Base-by-base conservation (phyloP, 139 green algal genomes). In the Chlamydomonas urium region DNA sequence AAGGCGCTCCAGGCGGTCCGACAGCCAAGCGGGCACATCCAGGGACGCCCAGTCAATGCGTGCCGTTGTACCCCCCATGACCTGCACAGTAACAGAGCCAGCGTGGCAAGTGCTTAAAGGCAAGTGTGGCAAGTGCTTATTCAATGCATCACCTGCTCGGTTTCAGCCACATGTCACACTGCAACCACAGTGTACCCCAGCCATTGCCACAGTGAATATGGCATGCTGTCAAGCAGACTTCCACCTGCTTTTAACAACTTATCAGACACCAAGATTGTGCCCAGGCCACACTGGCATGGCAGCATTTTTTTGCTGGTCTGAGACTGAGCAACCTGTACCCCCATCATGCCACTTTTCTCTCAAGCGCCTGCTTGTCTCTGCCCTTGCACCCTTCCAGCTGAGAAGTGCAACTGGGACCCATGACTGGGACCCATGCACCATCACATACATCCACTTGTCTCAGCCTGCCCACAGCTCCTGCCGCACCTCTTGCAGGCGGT, bases 1-100 rank as follows among this genome's bases (percentile, higher is more conserved):
- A 36, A 95, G 74, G 10, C 80, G 69, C 70, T 90, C 85, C 29
- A 83, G 83, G 24, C 91, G 69, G 50, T 95, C 87, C 37, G 81
- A 80, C 36, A 96, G 72, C 91, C 91, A 96, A 0, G 82, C 78
- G 3, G 85, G 72, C 6, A 93, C 47, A 1, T 87, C 90, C 26
- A 90, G 74, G 2, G 65, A 36, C 0, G n/a, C 48, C 90, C 90
- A 95, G 77, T 90, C 81, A n/a, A 76, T 50, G 47, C 45, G 47
- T 2, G 33, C 3, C 21, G 48, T 10, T 31, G 50, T 37, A 29
- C 62, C 57, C 26, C 66, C 63, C 62, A 78, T 65, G 14, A 66
- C 57, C 1, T 50, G 23, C 19, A n/a, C n/a, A n/a, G n/a, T n/a
- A n/a, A n/a, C n/a, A n/a, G n/a, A n/a, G n/a, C n/a, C n/a, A n/a